phyloP scores from a whole-genome alignment of 768 basidiomycete species.

The Serendipita vermifera region DNA sequence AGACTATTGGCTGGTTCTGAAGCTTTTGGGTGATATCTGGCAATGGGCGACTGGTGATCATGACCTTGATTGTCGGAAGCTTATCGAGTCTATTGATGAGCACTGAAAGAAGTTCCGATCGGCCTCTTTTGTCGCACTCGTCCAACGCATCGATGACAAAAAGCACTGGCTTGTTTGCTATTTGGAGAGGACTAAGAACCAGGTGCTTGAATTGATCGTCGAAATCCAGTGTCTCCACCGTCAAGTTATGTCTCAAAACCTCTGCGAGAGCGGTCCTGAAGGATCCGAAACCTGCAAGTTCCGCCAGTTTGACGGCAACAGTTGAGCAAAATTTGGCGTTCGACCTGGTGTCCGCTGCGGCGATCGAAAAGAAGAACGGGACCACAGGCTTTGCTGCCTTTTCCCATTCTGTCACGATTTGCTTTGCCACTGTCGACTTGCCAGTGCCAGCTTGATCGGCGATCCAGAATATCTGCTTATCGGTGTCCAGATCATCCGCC shows the following conservation, averaged over 20 bases:
- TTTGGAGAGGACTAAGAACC: neutral
- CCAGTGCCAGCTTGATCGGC: neutral
- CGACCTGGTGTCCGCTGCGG: neutral
- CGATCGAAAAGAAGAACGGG: neutral
- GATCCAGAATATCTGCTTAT: neutral
- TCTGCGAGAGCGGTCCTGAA: no score
- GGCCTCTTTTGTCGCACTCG: neutral
- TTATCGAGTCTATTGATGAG: neutral
- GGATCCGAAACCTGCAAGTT: neutral
- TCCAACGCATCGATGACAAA: neutral
- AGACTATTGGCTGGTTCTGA: neutral
- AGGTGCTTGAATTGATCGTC: neutral
- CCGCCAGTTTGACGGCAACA: neutral
- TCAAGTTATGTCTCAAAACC: neutral
- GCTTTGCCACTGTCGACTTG: neutral
- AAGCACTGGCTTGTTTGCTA: neutral
- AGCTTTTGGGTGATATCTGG: neutral
- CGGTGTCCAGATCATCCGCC: neutral
- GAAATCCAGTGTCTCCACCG: neutral
- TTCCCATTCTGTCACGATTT: neutral
- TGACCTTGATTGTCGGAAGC: neutral
- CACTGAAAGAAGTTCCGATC: neutral
- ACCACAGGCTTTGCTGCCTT: neutral
- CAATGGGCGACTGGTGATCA: neutral
- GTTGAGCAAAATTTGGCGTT: neutral